Conservation (phyloP, 768 basidiomycete species). For the Mycena crocata region DNA sequence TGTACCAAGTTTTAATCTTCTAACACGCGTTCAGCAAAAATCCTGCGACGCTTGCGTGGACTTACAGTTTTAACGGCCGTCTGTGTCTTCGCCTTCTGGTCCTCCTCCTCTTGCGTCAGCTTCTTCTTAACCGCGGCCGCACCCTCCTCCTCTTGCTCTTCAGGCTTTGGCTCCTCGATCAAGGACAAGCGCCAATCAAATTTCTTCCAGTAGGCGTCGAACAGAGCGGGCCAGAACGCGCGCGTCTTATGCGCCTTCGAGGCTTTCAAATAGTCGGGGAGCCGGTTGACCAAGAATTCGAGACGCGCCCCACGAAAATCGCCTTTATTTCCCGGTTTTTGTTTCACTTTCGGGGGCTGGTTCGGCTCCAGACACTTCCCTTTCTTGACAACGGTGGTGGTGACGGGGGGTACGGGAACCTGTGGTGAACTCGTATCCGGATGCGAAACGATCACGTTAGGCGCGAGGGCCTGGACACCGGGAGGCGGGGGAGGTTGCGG, state of each 20-base stretch:
- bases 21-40: background rate
- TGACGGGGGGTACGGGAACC: no score
- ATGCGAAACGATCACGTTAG: no score
- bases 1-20: background rate
- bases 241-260: background rate
- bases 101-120: background rate
- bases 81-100: background rate
- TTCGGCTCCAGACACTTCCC: no score
- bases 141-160: background rate
- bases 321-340: background rate
- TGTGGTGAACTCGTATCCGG: no score
- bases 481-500: no score
- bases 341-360: background rate
- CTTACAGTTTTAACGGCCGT: background rate
- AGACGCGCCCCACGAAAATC: conserved; percentile 1
- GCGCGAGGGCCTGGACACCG: no score
- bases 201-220: background rate
- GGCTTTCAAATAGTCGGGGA: background rate
- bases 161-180: background rate
- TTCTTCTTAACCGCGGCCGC: background rate
- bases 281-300: background rate
- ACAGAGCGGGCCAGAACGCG: background rate
- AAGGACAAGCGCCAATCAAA: background rate
- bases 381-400: no score
- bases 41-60: no score